These are phyloP conservation scores for Spathaspora hagerdaliae DNA, from an alignment of 805 yeast species.

Conservation along the genomic window DNA sequence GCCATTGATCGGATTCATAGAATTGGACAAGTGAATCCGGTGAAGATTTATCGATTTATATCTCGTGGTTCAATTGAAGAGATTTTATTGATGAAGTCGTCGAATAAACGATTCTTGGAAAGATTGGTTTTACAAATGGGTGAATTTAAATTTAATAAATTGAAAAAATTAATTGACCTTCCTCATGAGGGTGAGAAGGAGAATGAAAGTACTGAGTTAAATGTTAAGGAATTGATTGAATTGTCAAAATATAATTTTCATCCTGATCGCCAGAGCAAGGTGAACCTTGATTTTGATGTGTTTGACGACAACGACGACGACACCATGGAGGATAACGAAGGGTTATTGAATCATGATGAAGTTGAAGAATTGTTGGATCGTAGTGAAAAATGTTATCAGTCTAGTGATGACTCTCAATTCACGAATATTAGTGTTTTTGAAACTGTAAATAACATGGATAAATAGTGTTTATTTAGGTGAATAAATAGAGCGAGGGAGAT, in stretches of 20 bases:
- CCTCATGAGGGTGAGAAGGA: conserved; percentile 1
- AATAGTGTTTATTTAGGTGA: conserved; percentile 3
- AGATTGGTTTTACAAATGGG: conserved; percentile 54
- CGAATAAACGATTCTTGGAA: conserved; percentile 75
- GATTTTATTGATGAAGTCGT: conserved; percentile 71
- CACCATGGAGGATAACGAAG: neutral
- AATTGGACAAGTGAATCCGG: conserved; percentile 86
- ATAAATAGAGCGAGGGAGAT: too few species aligned
- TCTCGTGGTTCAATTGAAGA: conserved; percentile 81
- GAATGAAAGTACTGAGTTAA: conserved; percentile 13
- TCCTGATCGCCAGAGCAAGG: conserved; percentile 2
- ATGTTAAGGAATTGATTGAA: conserved; percentile 17
- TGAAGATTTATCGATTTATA: conserved; percentile 73
- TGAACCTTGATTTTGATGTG: conserved; percentile 5
- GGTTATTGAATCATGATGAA: conserved; percentile 29
- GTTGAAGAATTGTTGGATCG: conserved; percentile 40
- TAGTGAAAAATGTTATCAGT: conserved; percentile 22
- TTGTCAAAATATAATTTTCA: conserved; percentile 15
- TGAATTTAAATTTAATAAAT: conserved; percentile 27
- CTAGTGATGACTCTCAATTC: conserved; percentile 16
- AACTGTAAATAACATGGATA: conserved; percentile 33
- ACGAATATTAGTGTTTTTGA: conserved; percentile 33
- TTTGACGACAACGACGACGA: neutral
- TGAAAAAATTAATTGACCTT: conserved; percentile 17
- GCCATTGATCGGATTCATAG: conserved; percentile 96